Evolutionary conservation across 1,284 basidiomycete species (phyloP).

Genomic region (Retiboletus flavoniger): DNA sequence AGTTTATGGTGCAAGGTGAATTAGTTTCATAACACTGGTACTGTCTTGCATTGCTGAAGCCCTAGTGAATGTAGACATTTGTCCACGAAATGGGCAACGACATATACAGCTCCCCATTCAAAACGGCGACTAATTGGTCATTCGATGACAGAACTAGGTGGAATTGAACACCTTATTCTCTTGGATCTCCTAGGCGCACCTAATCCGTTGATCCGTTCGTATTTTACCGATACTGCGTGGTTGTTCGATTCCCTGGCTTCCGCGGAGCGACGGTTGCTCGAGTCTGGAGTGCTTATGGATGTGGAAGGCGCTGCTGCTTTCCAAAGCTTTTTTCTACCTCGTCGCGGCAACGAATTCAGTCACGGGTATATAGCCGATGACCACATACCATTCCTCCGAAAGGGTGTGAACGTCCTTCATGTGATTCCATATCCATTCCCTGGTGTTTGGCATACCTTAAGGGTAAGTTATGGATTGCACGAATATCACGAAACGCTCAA

Average conservation of each 20-base stretch:
- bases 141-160: slow-evolving; percentile 62
- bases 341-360: slow-evolving; percentile 41
- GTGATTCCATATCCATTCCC: slow-evolving; percentile 92
- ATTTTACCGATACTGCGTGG: slow-evolving; percentile 89
- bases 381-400: slow-evolving; percentile 85
- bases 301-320: slow-evolving; percentile 42
- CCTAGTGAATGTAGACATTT: slow-evolving; percentile 60
- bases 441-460: slow-evolving; percentile 83
- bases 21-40: background rate
- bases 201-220: slow-evolving; percentile 72
- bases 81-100: slow-evolving; percentile 76
- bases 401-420: slow-evolving; percentile 89
- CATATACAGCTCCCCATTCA: slow-evolving; percentile 59
- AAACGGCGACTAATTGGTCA: slow-evolving; percentile 60
- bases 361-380: slow-evolving; percentile 85
- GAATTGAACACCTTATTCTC: slow-evolving; percentile 86
- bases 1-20: slow-evolving; percentile 87
- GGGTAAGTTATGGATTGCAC: slow-evolving; percentile 44
- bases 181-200: slow-evolving; percentile 85
- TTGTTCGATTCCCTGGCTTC: slow-evolving; percentile 73
- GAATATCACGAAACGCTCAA: background rate
- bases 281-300: slow-evolving; percentile 52
- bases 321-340: slow-evolving; percentile 63
- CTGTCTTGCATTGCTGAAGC: background rate
- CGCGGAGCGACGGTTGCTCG: slow-evolving; percentile 65